Conservation (phyloP, 2,329 filamentous ascomycete genomes). For the Colletotrichum falcatum region DNA sequence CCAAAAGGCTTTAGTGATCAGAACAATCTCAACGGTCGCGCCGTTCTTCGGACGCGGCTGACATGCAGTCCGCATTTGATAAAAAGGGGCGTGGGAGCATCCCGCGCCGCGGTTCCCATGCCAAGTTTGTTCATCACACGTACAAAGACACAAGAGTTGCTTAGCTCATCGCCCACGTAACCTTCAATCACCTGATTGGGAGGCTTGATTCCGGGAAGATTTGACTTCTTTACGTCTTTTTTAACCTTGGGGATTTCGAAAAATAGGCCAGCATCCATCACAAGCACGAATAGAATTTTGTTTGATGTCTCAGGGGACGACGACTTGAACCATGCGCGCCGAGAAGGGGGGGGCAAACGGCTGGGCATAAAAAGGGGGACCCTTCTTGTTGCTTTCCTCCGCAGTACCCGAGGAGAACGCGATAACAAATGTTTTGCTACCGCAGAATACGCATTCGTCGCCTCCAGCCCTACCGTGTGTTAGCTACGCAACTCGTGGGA, state of each 20-base stretch:
- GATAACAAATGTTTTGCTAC: background rate
- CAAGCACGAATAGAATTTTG: conserved; percentile 32
- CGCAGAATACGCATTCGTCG: background rate
- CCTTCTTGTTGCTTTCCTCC: no score
- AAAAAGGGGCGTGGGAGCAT: background rate
- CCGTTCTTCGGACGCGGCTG: conserved; percentile 1
- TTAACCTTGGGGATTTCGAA: conserved; percentile 10
- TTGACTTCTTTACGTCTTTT: background rate
- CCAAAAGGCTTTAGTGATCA: no score
- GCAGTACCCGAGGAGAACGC: background rate
- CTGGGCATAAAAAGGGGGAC: background rate
- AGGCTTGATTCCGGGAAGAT: background rate
- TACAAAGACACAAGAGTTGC: background rate
- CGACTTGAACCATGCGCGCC: background rate
- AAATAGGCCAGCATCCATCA: conserved; percentile 3
- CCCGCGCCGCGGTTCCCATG: background rate
- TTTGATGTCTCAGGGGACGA: conserved; percentile 25
- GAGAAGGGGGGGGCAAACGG: no score
- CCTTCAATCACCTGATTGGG: background rate
- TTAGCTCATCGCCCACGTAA: background rate
- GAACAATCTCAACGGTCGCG: background rate
- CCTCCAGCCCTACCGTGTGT: background rate
- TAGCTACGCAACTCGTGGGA: background rate
- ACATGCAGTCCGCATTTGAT: background rate
- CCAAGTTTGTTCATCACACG: background rate